Evolutionary conservation across 306 rosid species (phyloP).

Genomic region (Potentilla sterilis): DNA sequence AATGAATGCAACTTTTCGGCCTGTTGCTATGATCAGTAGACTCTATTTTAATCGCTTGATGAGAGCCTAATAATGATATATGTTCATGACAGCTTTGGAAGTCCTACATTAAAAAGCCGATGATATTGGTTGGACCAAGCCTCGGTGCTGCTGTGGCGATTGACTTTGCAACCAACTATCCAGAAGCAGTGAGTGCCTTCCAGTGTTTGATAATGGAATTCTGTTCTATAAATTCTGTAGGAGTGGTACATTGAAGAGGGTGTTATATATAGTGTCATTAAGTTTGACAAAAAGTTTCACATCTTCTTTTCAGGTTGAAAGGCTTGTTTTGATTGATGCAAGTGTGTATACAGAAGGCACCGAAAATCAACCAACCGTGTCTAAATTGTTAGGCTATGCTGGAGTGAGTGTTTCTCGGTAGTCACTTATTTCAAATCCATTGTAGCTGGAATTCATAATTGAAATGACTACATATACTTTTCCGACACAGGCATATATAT

Average conservation of each 20-base stretch:
- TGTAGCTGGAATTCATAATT: neutral
- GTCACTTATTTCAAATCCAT: constrained; percentile 3
- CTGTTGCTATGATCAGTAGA: neutral
- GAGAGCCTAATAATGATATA: constrained; percentile 17
- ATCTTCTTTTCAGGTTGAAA: constrained; percentile 73
- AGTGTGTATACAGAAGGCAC: constrained; percentile 90
- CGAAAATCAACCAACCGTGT: constrained; percentile 63
- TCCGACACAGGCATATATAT: constrained; percentile 56
- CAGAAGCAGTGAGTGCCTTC: constrained; percentile 74
- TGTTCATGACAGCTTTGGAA: constrained; percentile 70
- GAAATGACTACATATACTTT: constrained; percentile 22
- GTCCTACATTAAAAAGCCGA: constrained; percentile 67
- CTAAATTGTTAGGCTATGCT: constrained; percentile 65
- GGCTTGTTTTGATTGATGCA: constrained; percentile 85
- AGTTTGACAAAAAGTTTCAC: constrained; percentile 26
- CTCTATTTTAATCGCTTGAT: neutral
- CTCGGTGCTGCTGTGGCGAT: constrained; percentile 97
- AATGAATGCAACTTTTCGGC: neutral
- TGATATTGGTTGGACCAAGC: constrained; percentile 94
- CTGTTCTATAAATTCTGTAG: constrained; percentile 5
- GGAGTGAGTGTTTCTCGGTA: constrained; percentile 53
- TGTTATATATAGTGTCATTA: constrained; percentile 21
- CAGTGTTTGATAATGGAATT: constrained; percentile 28
- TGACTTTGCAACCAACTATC: constrained; percentile 80
- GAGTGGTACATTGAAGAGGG: too few relatives aligned